phyloP scores from a whole-genome alignment of 2,329 filamentous ascomycete genomes.

The Celoporthe dispersa region DNA sequence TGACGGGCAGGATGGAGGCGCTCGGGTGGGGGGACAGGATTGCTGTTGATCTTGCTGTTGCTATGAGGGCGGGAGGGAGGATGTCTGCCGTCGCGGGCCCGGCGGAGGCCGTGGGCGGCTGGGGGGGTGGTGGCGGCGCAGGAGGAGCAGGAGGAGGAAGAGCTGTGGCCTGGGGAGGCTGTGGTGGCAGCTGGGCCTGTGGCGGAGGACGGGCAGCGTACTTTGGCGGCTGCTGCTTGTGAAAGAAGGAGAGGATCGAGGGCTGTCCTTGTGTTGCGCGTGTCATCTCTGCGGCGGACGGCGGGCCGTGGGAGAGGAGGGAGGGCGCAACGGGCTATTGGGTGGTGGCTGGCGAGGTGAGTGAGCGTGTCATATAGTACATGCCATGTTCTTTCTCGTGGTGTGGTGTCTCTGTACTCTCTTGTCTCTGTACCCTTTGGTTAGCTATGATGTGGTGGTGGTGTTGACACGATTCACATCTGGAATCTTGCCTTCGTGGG shows the following conservation, averaged over 20 bases:
- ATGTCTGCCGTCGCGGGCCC: constrained; percentile 31
- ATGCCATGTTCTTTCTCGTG: constrained; percentile 4
- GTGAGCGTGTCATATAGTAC: constrained; percentile 16
- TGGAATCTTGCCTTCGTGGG: background rate
- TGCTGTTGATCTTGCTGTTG: background rate
- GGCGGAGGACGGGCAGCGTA: constrained; percentile 48
- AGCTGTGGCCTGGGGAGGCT: constrained; percentile 29
- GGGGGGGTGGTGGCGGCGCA: constrained; percentile 29
- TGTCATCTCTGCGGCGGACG: background rate
- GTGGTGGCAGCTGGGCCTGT: constrained; percentile 33
- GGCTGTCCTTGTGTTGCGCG: constrained; percentile 35
- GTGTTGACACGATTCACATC: constrained; percentile 12
- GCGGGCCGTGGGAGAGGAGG: background rate
- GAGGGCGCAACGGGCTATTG: background rate
- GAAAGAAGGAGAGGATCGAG: constrained; percentile 68
- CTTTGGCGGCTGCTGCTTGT: constrained; percentile 44
- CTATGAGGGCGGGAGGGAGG: constrained; percentile 36
- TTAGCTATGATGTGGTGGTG: background rate
- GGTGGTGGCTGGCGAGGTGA: background rate
- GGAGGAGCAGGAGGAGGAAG: constrained; percentile 32
- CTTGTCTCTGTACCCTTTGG: background rate
- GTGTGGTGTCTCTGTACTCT: too few species aligned
- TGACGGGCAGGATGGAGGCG: constrained; percentile 57
- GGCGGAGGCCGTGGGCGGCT: constrained; percentile 18
- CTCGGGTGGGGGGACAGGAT: constrained; percentile 47